Conservation (phyloP, 345 rosid genomes). For the Triadica sebifera region DNA sequence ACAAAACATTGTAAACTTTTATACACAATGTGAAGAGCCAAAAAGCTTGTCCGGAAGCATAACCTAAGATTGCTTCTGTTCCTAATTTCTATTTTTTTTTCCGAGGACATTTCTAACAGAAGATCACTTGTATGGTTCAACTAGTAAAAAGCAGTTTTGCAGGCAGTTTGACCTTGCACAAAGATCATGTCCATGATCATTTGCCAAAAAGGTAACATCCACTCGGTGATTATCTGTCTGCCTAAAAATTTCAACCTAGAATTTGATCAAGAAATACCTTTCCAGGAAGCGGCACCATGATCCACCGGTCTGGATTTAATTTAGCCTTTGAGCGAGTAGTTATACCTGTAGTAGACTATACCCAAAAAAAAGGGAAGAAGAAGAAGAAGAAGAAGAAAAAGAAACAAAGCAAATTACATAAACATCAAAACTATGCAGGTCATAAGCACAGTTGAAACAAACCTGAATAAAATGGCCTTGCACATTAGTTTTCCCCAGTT, state of each 20-base stretch:
- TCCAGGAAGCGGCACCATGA: constrained; percentile 61
- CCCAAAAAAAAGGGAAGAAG: no score
- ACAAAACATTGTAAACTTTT: background rate
- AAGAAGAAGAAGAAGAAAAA: no score
- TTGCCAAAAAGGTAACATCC: no score
- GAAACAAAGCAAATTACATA: constrained; percentile 17
- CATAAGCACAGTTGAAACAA: constrained; percentile 9
- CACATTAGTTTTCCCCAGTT: constrained; percentile 67
- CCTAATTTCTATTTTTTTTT: background rate
- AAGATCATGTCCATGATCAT: background rate
- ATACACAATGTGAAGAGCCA: constrained; percentile 4
- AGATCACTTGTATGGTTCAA: background rate
- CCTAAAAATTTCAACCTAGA: no score
- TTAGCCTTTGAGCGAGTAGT: constrained; percentile 90
- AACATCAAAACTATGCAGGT: constrained; percentile 1
- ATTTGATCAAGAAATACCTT: constrained; percentile 46
- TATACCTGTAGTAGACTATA: constrained; percentile 67
- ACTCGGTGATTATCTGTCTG: no score
- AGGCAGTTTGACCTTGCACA: background rate
- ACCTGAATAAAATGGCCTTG: constrained; percentile 76
- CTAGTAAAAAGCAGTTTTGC: background rate
- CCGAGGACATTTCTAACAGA: background rate
- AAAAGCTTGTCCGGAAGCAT: background rate
- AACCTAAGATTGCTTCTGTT: background rate
- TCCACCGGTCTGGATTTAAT: constrained; percentile 86